Conservation (phyloP, 2,329 filamentous ascomycete species). For the Fusarium mangiferae region DNA sequence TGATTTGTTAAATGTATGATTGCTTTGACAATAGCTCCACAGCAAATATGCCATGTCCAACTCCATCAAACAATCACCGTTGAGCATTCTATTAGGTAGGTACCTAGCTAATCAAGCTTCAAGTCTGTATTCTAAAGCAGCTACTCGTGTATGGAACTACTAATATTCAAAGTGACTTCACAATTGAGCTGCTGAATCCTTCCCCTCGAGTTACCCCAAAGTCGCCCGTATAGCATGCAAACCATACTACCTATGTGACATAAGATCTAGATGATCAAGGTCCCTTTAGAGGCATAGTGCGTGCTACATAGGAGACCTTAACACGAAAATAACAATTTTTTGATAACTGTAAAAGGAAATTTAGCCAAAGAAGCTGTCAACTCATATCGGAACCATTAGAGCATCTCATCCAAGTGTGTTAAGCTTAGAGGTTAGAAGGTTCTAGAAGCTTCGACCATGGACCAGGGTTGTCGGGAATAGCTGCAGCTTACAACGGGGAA, state of each 20-base stretch:
- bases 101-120: background rate
- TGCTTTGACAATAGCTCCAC: background rate
- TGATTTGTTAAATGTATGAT: background rate
- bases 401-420: background rate
- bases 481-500: constrained; percentile 18
- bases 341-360: background rate
- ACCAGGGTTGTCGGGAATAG: constrained; percentile 25
- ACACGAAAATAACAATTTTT: background rate
- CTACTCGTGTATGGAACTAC: background rate
- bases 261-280: background rate
- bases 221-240: background rate
- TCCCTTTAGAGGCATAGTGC: background rate
- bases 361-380: background rate
- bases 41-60: background rate
- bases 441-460: constrained; percentile 43
- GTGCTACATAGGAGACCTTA: background rate
- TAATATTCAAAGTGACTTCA: background rate
- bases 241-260: background rate
- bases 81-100: no score
- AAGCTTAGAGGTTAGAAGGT: constrained; percentile 30
- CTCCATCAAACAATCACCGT: background rate
- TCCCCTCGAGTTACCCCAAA: background rate
- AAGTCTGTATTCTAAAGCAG: background rate
- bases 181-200: background rate
- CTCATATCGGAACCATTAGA: background rate